Base-by-base conservation (phyloP, 176 grass and related monocot species). In the Pontederia paniculata region DNA sequence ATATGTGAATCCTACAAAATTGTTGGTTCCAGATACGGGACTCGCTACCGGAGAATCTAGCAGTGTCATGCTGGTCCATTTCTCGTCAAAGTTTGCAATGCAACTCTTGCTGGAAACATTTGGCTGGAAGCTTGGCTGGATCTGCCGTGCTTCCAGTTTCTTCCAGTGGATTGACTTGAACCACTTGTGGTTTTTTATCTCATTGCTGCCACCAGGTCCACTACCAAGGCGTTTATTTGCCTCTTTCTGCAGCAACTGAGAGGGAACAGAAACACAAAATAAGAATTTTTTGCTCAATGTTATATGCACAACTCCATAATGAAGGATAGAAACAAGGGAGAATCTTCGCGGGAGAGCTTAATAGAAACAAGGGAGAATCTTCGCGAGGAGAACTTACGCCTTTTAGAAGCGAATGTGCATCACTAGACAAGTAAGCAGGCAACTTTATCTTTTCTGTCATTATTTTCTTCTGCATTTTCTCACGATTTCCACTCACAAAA, bases 111-210 rank as follows among this genome's bases (percentile, higher is more conserved):
- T 86, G 15, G 77, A 77, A 49, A 97, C 77, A 52, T 87, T 90
- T 0, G 93, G 93, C 10, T 79, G 71, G 80, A 97, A 97, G 73
- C 93, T 97, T 59, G 93, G 93, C 62, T 79, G 75, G 68, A 97
- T 88, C 65, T 97, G 74, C 28, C 83, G 77, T 16, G 60, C 65
- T 18, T 97, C 93, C 11, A 97, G 74, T 55, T 56, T 97, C 65
- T 73, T 91, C 93, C 93, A 97, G 61, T 97, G 88, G 21, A 97
- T 78, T 50, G 77, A 23, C 63, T 97, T 97, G 77, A 97, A 88
- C 93, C 93, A 97, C 46, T 88, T 97, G 69, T 97, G 93, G 15
- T 82, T 91, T 57, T 90, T 90, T 68, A 97, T 84, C 70, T 97
- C 86, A 4, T 84, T 72, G 31, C 86, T 84, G 13, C 83, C 83